A percentile compares a stretch with the other conserved stretches of the same genome.
Evolutionary conservation across 164 flowering plant species (phyloP).

Genomic region (Stephania yunnanensis): DNA sequence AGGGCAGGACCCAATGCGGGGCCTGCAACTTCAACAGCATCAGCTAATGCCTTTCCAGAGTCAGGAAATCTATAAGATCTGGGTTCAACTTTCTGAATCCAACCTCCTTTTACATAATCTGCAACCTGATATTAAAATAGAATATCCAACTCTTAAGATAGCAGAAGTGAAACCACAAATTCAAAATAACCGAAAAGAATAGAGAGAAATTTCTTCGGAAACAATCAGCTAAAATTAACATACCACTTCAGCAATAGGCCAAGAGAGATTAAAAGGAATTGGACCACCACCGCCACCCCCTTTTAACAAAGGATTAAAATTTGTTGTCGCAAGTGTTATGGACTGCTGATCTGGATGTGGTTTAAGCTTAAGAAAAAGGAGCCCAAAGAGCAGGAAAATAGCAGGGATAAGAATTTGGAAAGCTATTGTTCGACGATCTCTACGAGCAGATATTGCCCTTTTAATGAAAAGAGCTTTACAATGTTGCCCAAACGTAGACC

Average conservation of each 20-base stretch:
- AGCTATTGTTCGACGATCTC: constrained; percentile 79
- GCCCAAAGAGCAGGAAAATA: constrained; percentile 76
- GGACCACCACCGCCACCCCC: constrained; percentile 99
- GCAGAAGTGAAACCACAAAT: background rate
- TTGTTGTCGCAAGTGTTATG: constrained; percentile 70
- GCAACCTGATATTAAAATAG: constrained; percentile 50
- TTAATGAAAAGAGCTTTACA: constrained; percentile 75
- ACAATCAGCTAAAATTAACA: constrained; percentile 3
- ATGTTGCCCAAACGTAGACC: constrained; percentile 82
- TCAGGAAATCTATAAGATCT: constrained; percentile 69
- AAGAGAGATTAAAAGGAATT: constrained; percentile 79
- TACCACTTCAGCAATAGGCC: constrained; percentile 65
- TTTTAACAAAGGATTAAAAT: constrained; percentile 83
- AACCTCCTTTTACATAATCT: constrained; percentile 69
- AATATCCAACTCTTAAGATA: background rate
- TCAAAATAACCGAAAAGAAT: background rate
- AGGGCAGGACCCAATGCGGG: constrained; percentile 69
- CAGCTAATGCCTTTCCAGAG: constrained; percentile 57
- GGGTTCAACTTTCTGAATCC: constrained; percentile 67
- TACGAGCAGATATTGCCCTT: constrained; percentile 74
- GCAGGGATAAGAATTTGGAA: constrained; percentile 96
- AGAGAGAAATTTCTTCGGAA: background rate
- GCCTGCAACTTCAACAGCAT: constrained; percentile 90
- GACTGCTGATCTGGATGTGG: constrained; percentile 95
- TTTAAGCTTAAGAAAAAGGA: constrained; percentile 77